Evolutionary conservation across 2,329 filamentous ascomycete species (phyloP), one percentile per base, ranked within the genome.

Genomic region (Diaporthe ilicicola): DNA sequence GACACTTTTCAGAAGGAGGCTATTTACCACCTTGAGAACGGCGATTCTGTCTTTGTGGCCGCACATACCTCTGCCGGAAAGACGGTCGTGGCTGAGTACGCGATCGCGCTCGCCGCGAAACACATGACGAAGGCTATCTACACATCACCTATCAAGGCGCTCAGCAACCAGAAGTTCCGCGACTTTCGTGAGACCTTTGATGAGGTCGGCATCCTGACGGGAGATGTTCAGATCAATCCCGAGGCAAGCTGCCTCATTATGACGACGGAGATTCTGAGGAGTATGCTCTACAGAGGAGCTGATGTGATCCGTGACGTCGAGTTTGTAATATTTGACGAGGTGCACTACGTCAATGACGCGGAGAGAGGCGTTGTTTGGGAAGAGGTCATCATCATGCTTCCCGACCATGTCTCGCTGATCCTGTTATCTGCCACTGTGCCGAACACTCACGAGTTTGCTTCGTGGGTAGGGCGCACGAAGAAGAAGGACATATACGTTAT

Each of bases 81-180:
- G 84, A 99, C 96, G 1, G 96, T 98, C 0, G 96, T 99, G 17
- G 96, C 96, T 34, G 96, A 99, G 80, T 99, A 99, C 81, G 96
- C 95, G 61, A 98, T 99, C 80, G 94, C 96, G 8, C 85, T 99
- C 71, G 96, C 96, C 37, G 92, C 94, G n/a, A 97, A 95, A 79
- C 96, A 99, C 80, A 98, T 98, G 95, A 99, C 96, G 10, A 99
- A 99, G 81, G 95, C 96, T 27, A 99, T 99, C 74, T 99, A 99
- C 80, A 99, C 96, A 0, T 98, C 96, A 0, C 96, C 96, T 0
- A 99, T 99, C 85, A 99, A 99, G 81, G 96, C 96, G 2, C 85
- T 99, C 70, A 98, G 96, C 82, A 99, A 99, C 79, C 96, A 99
- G 79, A 99, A 99, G 81, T 99, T 98, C 82, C 90, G 96, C 74